These are phyloP conservation scores for Phytophthora pini DNA, from an alignment of 352 stramenopile species.

Conservation along the genomic window DNA sequence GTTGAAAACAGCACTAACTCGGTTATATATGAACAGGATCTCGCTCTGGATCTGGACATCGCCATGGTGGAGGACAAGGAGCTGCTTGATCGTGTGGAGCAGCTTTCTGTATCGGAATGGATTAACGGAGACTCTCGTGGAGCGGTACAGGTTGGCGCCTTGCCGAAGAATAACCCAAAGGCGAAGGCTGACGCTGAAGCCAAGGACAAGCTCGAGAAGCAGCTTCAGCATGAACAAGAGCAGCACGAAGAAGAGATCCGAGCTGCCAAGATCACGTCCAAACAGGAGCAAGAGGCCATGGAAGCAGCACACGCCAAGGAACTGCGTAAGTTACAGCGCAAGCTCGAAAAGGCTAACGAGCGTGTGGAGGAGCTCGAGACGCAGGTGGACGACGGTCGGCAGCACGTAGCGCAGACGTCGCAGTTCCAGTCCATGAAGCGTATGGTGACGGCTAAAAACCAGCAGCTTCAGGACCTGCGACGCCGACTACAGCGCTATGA, in stretches of 20 bases:
- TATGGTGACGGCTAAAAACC: conserved; percentile 85
- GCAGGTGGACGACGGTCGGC: conserved; percentile 61
- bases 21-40: conserved; percentile 35
- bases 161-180: conserved; percentile 39
- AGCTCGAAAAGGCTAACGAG: conserved; percentile 62
- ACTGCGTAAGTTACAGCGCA: conserved; percentile 56
- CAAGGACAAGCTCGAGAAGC: conserved; percentile 33
- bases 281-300: conserved; percentile 55
- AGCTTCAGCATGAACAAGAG: conserved; percentile 48
- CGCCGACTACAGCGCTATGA: conserved; percentile 81
- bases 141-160: conserved; percentile 26
- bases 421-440: conserved; percentile 89
- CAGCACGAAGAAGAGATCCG: conserved; percentile 72
- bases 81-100: conserved; percentile 78
- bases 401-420: conserved; percentile 79
- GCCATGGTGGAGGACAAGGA: conserved; percentile 78
- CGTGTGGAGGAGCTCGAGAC: conserved; percentile 63
- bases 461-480: conserved; percentile 73
- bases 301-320: conserved; percentile 60
- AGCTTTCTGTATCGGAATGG: conserved; percentile 80
- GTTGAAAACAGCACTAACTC: neutral
- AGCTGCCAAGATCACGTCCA: conserved; percentile 51
- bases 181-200: conserved; percentile 20
- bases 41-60: conserved; percentile 76
- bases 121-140: conserved; percentile 42